A percentile compares a stretch with the other conserved stretches of the same genome.
Conservation (phyloP, 192 early-diverging fungal species). For the Linnemannia hyalina region DNA sequence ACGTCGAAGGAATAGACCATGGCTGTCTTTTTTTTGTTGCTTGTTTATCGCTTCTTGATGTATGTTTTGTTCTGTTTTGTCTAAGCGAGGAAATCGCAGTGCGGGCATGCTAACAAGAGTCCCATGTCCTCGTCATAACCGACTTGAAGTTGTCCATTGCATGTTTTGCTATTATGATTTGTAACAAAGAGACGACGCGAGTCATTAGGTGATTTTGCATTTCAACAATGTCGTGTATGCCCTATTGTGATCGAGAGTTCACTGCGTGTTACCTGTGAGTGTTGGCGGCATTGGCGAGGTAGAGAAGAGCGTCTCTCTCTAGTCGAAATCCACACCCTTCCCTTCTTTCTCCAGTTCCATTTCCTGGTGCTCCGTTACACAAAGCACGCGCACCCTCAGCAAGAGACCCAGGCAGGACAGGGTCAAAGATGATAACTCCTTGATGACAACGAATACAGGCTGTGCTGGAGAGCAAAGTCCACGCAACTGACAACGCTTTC, state of each 20-base stretch:
- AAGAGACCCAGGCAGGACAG: background rate
- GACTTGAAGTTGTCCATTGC: slow-evolving; percentile 23
- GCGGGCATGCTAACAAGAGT: slow-evolving; percentile 24
- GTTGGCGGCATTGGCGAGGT: slow-evolving; percentile 24
- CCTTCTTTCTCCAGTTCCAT: background rate
- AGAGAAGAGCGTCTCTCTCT: slow-evolving; percentile 22
- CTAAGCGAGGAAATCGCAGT: slow-evolving; percentile 37
- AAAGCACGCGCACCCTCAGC: slow-evolving; percentile 1
- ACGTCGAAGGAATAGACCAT: background rate
- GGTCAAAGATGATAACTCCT: slow-evolving; percentile 20
- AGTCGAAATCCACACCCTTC: slow-evolving; percentile 27
- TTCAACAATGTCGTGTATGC: background rate
- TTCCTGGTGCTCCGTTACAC: slow-evolving; percentile 1
- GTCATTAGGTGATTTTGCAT: background rate
- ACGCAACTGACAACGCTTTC: slow-evolving; percentile 35
- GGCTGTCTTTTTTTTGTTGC: background rate
- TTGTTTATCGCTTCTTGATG: background rate
- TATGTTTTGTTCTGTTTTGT: background rate
- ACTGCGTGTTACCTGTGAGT: slow-evolving; percentile 23
- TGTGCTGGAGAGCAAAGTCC: slow-evolving; percentile 15
- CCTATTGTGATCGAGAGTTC: background rate
- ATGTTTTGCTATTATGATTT: slow-evolving; percentile 20
- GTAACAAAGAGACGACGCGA: background rate
- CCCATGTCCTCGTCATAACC: slow-evolving; percentile 37
- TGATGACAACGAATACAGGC: slow-evolving; percentile 37